phyloP scores from a whole-genome alignment of 1,284 basidiomycete genomes.

The Fomitopsis schrenkii region DNA sequence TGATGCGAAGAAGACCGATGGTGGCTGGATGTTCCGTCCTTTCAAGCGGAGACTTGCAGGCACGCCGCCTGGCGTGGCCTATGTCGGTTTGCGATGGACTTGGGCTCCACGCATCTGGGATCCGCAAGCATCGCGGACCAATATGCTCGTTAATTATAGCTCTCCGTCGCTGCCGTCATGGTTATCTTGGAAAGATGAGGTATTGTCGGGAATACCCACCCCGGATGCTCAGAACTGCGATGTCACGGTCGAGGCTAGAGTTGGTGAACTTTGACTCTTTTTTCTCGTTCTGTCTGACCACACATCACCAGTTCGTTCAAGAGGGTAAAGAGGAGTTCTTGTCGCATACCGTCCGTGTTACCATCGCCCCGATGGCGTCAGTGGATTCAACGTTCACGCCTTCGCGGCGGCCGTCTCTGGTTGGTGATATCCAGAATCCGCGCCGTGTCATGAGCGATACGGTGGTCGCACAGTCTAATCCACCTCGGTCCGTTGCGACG shows the following conservation, averaged over 20 bases:
- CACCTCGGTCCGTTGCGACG: slow-evolving; percentile 16
- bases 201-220: slow-evolving; percentile 69
- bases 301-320: slow-evolving; percentile 51
- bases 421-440: slow-evolving; percentile 42
- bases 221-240: slow-evolving; percentile 69
- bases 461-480: slow-evolving; percentile 35
- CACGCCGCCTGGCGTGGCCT: slow-evolving; percentile 76
- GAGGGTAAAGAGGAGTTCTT: slow-evolving; percentile 71
- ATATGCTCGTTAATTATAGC: slow-evolving; percentile 75
- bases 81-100: slow-evolving; percentile 80
- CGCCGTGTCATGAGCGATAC: slow-evolving; percentile 64
- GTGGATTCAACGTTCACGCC: slow-evolving; percentile 56
- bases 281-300: slow-evolving; percentile 12
- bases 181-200: slow-evolving; percentile 85
- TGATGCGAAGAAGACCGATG: slow-evolving; percentile 85
- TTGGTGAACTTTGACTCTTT: slow-evolving; percentile 31
- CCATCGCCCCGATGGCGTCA: slow-evolving; percentile 66
- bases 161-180: slow-evolving; percentile 82
- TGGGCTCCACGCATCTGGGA: slow-evolving; percentile 98
- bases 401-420: slow-evolving; percentile 58
- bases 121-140: slow-evolving; percentile 83
- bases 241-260: slow-evolving; percentile 68
- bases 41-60: slow-evolving; percentile 88
- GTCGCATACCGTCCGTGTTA: slow-evolving; percentile 62
- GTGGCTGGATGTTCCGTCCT: slow-evolving; percentile 88